A percentile compares a stretch with the other conserved stretches of the same genome.
Evolutionary conservation across 306 rosid species (phyloP).

Genomic region (Corylus heterophylla): DNA sequence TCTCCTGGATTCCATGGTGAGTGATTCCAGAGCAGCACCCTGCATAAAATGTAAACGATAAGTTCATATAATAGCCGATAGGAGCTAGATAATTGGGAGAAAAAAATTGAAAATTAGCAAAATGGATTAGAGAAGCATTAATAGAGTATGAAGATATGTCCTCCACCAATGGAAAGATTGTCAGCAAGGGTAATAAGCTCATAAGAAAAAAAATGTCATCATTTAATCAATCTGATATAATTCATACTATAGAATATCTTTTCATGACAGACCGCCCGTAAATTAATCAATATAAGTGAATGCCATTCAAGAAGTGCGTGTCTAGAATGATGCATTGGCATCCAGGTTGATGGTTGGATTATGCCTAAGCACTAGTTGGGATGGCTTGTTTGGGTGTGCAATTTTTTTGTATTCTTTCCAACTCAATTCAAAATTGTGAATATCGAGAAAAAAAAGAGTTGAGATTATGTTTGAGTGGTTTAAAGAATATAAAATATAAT

Average conservation of each 20-base stretch:
- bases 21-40: conserved; percentile 60
- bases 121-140: neutral
- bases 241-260: neutral
- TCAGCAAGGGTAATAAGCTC: neutral
- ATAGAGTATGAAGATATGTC: neutral
- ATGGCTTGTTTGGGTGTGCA: no score
- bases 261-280: neutral
- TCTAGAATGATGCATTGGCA: neutral
- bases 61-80: conserved; percentile 30
- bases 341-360: neutral
- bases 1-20: conserved; percentile 50
- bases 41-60: conserved; percentile 29
- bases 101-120: neutral
- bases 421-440: no score
- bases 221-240: neutral
- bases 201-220: neutral
- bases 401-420: no score
- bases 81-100: conserved; percentile 11
- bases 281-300: neutral
- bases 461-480: no score
- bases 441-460: no score
- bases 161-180: neutral
- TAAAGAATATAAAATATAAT: no score
- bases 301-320: neutral
- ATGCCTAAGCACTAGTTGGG: neutral